A percentile compares a stretch with the other conserved stretches of the same genome.
These are phyloP conservation scores for Cyberlindnera mrakii DNA, from an alignment of 805 yeast species.

Conservation along the genomic window DNA sequence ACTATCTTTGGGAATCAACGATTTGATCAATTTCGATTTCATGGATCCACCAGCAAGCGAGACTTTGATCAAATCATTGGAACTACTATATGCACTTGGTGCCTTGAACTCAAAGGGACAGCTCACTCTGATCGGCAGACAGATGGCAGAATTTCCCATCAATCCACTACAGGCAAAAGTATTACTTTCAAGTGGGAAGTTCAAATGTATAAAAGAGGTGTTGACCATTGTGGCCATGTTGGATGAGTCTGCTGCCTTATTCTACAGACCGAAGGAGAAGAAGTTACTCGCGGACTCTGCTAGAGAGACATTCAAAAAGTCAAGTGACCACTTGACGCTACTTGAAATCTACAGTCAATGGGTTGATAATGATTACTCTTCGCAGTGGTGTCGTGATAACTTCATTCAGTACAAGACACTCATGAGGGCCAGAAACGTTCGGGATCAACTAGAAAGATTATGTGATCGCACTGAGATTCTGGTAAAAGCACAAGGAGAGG, in stretches of 20 bases:
- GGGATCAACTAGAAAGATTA: constrained; percentile 60
- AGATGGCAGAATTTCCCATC: constrained; percentile 89
- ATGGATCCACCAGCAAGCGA: constrained; percentile 84
- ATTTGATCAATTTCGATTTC: constrained; percentile 77
- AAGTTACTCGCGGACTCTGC: constrained; percentile 61
- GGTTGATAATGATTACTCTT: constrained; percentile 59
- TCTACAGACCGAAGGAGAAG: constrained; percentile 64
- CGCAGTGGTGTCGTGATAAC: constrained; percentile 81
- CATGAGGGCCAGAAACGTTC: constrained; percentile 59
- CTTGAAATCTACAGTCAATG: constrained; percentile 75
- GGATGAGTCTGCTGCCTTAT: constrained; percentile 67
- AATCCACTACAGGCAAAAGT: constrained; percentile 86
- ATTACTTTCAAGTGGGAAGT: constrained; percentile 54
- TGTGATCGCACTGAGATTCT: constrained; percentile 50
- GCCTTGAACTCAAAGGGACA: constrained; percentile 79
- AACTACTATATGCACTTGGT: constrained; percentile 77
- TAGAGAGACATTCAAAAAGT: constrained; percentile 45
- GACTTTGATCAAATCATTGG: constrained; percentile 68
- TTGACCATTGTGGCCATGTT: constrained; percentile 77
- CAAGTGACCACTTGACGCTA: constrained; percentile 72
- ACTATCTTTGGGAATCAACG: constrained; percentile 79
- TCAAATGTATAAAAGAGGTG: constrained; percentile 60
- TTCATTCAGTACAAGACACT: constrained; percentile 73
- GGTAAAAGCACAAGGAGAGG: constrained; percentile 27
- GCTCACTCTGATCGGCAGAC: constrained; percentile 69